Conservation (phyloP, 768 basidiomycete genomes). For the Podaxis sp. region DNA sequence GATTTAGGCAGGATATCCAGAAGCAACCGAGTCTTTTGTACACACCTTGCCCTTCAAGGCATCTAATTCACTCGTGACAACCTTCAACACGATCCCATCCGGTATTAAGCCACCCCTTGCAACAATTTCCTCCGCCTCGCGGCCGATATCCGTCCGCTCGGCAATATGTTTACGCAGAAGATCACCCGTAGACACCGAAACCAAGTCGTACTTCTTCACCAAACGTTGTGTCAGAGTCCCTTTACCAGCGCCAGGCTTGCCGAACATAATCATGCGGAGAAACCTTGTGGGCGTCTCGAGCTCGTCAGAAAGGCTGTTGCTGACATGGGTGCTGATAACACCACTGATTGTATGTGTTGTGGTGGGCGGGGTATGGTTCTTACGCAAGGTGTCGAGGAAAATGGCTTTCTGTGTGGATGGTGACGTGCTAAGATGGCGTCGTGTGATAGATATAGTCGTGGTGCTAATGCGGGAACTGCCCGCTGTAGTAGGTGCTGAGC, state of each 20-base stretch:
- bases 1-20: not conserved
- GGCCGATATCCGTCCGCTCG: slow-evolving; percentile 68
- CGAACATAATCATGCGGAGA: slow-evolving; percentile 72
- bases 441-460: slow-evolving; percentile 1
- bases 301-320: slow-evolving; percentile 31
- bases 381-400: slow-evolving; percentile 10
- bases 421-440: slow-evolving; percentile 4
- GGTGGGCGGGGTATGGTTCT: slow-evolving; percentile 13
- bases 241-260: slow-evolving; percentile 82
- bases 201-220: slow-evolving; percentile 75
- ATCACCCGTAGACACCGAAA: slow-evolving; percentile 80
- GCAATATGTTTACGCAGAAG: slow-evolving; percentile 80
- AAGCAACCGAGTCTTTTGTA: not conserved
- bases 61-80: slow-evolving; percentile 72
- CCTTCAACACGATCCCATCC: slow-evolving; percentile 75
- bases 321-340: slow-evolving; percentile 2
- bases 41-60: slow-evolving; percentile 59
- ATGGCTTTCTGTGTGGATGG: not conserved
- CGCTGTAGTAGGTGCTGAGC: slow-evolving; percentile 6
- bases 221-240: slow-evolving; percentile 78
- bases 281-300: slow-evolving; percentile 27
- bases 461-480: slow-evolving; percentile 13
- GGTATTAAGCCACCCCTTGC: slow-evolving; percentile 73
- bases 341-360: slow-evolving; percentile 25
- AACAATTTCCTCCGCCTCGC: slow-evolving; percentile 72